Conservation (phyloP, 164 flowering plant genomes). For the Nymphaea colorata region DNA sequence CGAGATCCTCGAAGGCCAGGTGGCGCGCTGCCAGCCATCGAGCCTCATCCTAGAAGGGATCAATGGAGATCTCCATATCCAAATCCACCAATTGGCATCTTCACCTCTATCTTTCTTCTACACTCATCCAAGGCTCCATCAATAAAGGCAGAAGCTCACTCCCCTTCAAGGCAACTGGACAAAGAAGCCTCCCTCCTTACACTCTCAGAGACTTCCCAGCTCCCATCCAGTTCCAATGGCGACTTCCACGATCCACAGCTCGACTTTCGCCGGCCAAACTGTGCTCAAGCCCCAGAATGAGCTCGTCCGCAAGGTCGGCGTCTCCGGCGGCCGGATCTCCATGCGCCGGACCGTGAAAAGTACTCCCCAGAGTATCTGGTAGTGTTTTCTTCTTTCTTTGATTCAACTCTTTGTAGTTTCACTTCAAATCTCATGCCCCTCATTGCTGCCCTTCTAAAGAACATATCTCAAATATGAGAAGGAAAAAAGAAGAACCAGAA, state of each 20-base stretch:
- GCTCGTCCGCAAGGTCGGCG: slow-evolving; percentile 29
- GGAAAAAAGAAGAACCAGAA: not conserved
- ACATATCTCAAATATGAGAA: no score
- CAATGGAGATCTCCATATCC: slow-evolving; percentile 7
- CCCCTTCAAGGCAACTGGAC: not conserved
- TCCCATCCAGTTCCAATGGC: slow-evolving; percentile 12
- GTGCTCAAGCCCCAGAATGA: slow-evolving; percentile 32
- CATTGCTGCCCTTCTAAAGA: not conserved
- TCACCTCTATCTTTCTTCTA: no score
- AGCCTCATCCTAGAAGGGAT: not conserved
- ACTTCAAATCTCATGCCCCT: not conserved
- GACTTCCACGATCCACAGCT: slow-evolving; percentile 29
- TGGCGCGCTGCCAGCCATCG: no score
- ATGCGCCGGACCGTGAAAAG: slow-evolving; percentile 34
- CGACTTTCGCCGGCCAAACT: slow-evolving; percentile 30
- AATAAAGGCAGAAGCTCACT: not conserved
- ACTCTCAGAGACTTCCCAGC: not conserved
- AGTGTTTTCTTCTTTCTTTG: not conserved
- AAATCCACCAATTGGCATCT: slow-evolving; percentile 4
- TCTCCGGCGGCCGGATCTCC: slow-evolving; percentile 22
- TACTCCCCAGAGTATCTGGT: slow-evolving; percentile 41
- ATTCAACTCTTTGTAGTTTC: not conserved
- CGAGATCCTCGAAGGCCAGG: not conserved
- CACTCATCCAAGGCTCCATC: no score
- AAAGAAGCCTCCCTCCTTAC: not conserved